Evolutionary conservation across 257 asterid species (phyloP), one percentile per base, ranked within the genome.

Genomic region (Solanum etuberosum): DNA sequence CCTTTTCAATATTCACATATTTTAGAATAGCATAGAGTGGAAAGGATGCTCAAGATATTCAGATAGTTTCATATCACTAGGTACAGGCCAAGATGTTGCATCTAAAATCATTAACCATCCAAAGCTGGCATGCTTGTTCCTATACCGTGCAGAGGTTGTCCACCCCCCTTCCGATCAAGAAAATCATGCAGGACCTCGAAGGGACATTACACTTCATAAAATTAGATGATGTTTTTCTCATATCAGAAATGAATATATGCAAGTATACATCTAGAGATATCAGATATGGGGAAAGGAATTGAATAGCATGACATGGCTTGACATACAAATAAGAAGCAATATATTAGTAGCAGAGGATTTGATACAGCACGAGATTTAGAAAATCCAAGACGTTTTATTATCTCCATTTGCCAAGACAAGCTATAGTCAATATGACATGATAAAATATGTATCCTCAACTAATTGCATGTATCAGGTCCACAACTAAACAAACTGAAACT

Each of bases 371-470:
- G 23, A 77, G 25, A 8, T 25, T 77, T 43, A 77, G 63, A 77
- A 77, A 77, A 46, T 77, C 16, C 7, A 40, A 77, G 37, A 42
- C n/a, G 11, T 14, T 8, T 42, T 32, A 77, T 40, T 14, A 77
- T 77, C 37, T 77, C 5, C 63, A 40, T 42, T 25, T 77, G n/a
- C 84, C 84, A 42, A 42, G 37, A 77, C 23, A 42, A 77, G 38
- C 63, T 42, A 42, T 63, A 21, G 31, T 40, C 80, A 68, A 68
- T 25, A 20, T 85, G 74, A 42, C 7, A 46, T 85, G 42, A 32
- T 32, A 84, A n/a, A 65, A n/a, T 27, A 67, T 68, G 85, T 90
- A 57, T 85, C 34, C 85, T 89, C 61, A 70, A 86, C 86, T 86
- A 88, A 51, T 74, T 51, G 63, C 35, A 42, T 27, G 38, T 43